Base-by-base conservation (phyloP, 2,329 filamentous ascomycete species). In the Herpotrichia juniperi region DNA sequence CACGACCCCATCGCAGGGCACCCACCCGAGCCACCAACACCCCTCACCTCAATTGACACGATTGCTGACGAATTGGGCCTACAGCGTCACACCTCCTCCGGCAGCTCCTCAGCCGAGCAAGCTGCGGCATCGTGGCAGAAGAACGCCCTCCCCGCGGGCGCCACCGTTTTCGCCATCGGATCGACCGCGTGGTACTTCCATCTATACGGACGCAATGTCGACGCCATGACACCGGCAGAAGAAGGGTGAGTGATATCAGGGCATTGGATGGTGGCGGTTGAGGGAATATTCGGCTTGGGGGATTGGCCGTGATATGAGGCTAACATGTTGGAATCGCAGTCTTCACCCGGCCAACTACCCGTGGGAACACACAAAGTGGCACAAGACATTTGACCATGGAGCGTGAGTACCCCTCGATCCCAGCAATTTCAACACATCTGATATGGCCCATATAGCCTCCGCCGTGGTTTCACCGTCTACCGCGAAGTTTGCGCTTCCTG, bases 401-500 rank as follows among this genome's bases (percentile, higher is more conserved):
- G 88, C 92, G 90, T 96, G 88, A 88, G 91, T 81, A 26, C 35
- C 45, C 58, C 53, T 48, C 42, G 21, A 46, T 42, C 24, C 30
- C 8, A 24, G 30, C 40, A 30, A 30, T 42, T 25, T 11, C 11
- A 24, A 35, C 35, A 39, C 25, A 12, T 34, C 45, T 53, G 45
- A 58, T n/a, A n/a, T 30, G 16, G 31, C 42, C 26, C 11, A 17
- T 52, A 7, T 64, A 96, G 93, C 70, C 92, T 99, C 64, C 94
- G 94, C 78, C 93, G 94, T 82, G 94, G 94, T 80, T 99, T 97
- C 87, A 93, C 96, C 81, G 94, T 99, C 74, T 99, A 99, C 85
- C 91, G 89, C 67, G 94, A 99, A 81, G 94, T 99, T 72, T 99
- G 94, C 85, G 87, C 93, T 57, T 91, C 91, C 68, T 99, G 94